Percentiles rank a stretch among this genome's conserved stretches.
These are phyloP conservation scores for Zoysia japonica DNA, from an alignment of 176 grass and related monocot genomes.

Conservation along the genomic window DNA sequence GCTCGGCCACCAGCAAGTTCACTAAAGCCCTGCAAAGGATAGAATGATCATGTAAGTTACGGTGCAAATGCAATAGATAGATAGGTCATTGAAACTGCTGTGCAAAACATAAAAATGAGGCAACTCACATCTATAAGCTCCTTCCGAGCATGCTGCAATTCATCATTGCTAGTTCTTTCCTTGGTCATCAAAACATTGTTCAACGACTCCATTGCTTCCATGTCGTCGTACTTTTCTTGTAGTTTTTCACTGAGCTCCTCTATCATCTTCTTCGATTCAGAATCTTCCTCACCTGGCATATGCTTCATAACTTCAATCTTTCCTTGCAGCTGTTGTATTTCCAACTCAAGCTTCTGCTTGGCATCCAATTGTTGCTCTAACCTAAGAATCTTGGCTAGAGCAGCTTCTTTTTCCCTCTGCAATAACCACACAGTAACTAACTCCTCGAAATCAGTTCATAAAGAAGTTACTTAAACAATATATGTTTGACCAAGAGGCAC, in stretches of 20 bases:
- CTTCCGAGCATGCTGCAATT: constrained; percentile 61
- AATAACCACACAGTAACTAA: constrained; percentile 12
- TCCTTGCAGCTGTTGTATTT: constrained; percentile 58
- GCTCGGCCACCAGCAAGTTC: background rate
- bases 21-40: constrained; percentile 19
- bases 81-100: background rate
- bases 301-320: constrained; percentile 56
- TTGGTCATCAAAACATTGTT: constrained; percentile 54
- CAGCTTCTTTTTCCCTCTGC: constrained; percentile 61
- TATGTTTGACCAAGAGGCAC: constrained; percentile 15
- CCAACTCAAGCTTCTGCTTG: constrained; percentile 62
- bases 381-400: constrained; percentile 49
- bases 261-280: constrained; percentile 36
- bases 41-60: background rate
- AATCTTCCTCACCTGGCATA: constrained; percentile 53
- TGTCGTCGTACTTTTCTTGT: constrained; percentile 49
- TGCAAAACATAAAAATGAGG: background rate
- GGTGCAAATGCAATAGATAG: background rate
- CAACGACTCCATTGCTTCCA: constrained; percentile 46
- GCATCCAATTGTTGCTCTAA: constrained; percentile 60
- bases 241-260: constrained; percentile 48
- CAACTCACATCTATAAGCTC: constrained; percentile 51
- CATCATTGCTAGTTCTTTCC: constrained; percentile 63
- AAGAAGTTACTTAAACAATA: constrained; percentile 1
- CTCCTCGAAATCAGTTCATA: background rate